These are phyloP conservation scores for Diaporthe sp. DNA, from an alignment of 2,329 filamentous ascomycete genomes.

Conservation along the genomic window DNA sequence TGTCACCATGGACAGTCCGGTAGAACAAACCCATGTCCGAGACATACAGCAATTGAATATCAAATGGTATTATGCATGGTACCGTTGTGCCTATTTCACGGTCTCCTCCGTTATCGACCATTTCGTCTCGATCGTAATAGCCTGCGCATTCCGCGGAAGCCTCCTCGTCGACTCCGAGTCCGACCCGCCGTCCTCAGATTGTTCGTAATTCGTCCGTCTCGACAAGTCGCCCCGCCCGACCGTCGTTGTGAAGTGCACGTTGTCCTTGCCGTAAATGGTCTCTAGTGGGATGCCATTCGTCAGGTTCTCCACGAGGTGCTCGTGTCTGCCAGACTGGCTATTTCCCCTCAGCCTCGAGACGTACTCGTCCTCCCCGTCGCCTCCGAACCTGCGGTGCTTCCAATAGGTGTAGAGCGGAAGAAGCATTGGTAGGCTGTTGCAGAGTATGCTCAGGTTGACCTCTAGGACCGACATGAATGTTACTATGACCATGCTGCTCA, in stretches of 20 bases:
- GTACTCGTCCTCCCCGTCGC: conserved; percentile 30
- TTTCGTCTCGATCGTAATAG: conserved; percentile 33
- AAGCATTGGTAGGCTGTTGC: conserved; percentile 34
- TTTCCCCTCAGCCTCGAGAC: conserved; percentile 27
- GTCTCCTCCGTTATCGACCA: conserved; percentile 32
- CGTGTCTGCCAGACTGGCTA: neutral
- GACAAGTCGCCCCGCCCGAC: conserved; percentile 25
- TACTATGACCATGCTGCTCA: neutral
- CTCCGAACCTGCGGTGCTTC: conserved; percentile 27
- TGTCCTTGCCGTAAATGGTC: conserved; percentile 31
- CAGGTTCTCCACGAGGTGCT: conserved; percentile 27
- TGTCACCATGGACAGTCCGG: neutral
- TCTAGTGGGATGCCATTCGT: conserved; percentile 31
- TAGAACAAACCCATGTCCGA: neutral
- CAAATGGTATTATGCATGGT: neutral
- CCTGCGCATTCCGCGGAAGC: conserved; percentile 26
- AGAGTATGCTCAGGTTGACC: conserved; percentile 27
- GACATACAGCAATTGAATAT: neutral
- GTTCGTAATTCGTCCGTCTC: neutral
- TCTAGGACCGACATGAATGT: conserved; percentile 22
- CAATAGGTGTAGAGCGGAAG: conserved; percentile 31
- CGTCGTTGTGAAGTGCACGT: conserved; percentile 29
- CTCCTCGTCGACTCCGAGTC: conserved; percentile 29
- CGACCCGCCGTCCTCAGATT: conserved; percentile 21
- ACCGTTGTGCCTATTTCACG: neutral